Conservation (phyloP, 176 grass and related monocot genomes). For the Carex kokanica region DNA sequence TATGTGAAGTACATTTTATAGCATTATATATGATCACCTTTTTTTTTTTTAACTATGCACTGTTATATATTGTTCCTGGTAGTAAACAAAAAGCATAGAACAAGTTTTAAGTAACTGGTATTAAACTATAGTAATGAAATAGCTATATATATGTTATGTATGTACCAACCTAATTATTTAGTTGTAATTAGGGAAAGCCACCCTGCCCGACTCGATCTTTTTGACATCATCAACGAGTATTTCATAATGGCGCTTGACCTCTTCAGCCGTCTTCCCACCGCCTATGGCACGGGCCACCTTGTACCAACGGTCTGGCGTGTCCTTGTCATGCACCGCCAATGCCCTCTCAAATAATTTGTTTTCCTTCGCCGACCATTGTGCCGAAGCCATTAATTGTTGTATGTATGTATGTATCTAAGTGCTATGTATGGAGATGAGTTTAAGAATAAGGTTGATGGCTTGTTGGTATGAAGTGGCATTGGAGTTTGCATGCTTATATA, state of each 20-base stretch:
- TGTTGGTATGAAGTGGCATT: constrained; percentile 9
- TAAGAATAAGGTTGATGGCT: constrained; percentile 3
- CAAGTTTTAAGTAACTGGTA: not conserved
- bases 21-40: not conserved
- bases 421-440: not conserved
- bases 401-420: not conserved
- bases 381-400: constrained; percentile 15
- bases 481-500: constrained; percentile 21
- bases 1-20: not conserved
- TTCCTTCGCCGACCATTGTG: constrained; percentile 56
- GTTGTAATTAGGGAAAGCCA: constrained; percentile 62
- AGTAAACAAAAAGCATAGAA: not conserved
- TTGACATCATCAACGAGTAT: constrained; percentile 57
- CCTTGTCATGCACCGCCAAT: constrained; percentile 61
- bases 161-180: constrained; percentile 10
- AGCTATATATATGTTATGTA: not conserved
- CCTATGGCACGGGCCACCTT: constrained; percentile 77
- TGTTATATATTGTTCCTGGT: not conserved
- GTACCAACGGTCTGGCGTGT: constrained; percentile 77
- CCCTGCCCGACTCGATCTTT: constrained; percentile 42
- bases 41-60: no score
- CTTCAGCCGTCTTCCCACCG: constrained; percentile 69
- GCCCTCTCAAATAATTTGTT: constrained; percentile 86
- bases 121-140: not conserved
- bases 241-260: constrained; percentile 67